These are phyloP conservation scores for Neurospora sp. DNA, from an alignment of 495 filamentous ascomycete species.

Conservation along the genomic window DNA sequence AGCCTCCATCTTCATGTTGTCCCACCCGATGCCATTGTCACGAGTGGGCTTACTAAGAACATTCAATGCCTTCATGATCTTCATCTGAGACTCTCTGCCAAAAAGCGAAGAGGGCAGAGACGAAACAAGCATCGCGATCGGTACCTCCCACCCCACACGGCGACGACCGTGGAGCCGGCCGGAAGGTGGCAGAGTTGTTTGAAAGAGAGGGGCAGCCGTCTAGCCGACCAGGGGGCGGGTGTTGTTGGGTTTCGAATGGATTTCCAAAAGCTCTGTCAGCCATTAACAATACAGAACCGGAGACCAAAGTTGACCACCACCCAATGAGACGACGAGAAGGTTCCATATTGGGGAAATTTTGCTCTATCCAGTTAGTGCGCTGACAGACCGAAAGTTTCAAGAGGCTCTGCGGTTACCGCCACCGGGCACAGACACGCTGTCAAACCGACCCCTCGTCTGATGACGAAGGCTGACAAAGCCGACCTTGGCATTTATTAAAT, in stretches of 20 bases:
- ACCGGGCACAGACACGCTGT: background rate
- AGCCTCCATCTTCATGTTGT: background rate
- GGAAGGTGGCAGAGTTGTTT: background rate
- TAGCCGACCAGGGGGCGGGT: background rate
- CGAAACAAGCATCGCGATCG: background rate
- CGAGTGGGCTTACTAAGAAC: background rate
- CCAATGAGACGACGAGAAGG: background rate
- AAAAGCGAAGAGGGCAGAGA: background rate
- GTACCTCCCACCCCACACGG: background rate
- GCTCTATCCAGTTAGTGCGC: background rate
- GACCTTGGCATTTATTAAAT: background rate
- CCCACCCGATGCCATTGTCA: background rate
- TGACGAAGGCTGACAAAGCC: background rate
- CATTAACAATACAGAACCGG: background rate
- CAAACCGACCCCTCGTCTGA: background rate
- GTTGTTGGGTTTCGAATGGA: background rate
- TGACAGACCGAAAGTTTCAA: background rate
- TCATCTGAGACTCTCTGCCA: background rate
- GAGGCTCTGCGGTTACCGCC: background rate
- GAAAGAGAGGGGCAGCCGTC: background rate
- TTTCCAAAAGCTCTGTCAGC: background rate
- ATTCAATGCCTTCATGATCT: background rate
- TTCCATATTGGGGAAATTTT: background rate
- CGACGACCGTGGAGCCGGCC: background rate
- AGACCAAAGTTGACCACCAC: background rate